Base-by-base conservation (phyloP, 306 rosid species). In the Elaeagnus macrophylla region DNA sequence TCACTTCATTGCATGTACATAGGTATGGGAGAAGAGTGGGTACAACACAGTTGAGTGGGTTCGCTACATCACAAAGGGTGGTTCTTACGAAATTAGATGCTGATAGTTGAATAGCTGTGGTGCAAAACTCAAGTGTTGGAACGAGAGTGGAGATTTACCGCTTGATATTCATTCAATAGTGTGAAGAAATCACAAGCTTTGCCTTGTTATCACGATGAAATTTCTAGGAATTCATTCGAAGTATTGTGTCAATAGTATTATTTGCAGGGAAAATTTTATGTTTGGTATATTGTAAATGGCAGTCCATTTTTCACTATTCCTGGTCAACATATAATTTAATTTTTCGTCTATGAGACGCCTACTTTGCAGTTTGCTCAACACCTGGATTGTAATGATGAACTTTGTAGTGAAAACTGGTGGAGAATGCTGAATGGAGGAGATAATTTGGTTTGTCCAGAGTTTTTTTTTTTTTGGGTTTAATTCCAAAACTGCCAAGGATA, bases 11-110 rank as follows among this genome's bases (percentile, higher is more conserved):
- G 40, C 48, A 42, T 65, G 55, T 57, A 17, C 75, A 72, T 72
- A 93, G 99, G 99, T 93, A 11, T 87, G 99, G 99, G 96, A 93
- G 79, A 93, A 87, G 83, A 93, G 96, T 42, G 96, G 99, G 25
- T 87, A 93, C 84, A 87, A 84, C 73, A 93, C 99, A 6, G 99
- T 93, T 7, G 99, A 93, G 72, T 93, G 99, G 99, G 99, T 93
- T 79, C 96, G 95, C 60, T 87, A 87, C 63, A 93, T 93, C 54
- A 93, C 94, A 10, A 93, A 93, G 72, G 99, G 89, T 1, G 99
- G 99, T 48, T 84, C 99, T 7, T 87, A 93, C 37, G 99, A 93
- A 74, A 65, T 93, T 65, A 81, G 99, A 78, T 82, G 94, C 81
- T 93, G 81, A 77, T 70, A 54, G 54, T 7, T 11, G 62, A 75